Base-by-base conservation (phyloP, 768 basidiomycete species). In the Sistotremastrum niveocremeum region DNA sequence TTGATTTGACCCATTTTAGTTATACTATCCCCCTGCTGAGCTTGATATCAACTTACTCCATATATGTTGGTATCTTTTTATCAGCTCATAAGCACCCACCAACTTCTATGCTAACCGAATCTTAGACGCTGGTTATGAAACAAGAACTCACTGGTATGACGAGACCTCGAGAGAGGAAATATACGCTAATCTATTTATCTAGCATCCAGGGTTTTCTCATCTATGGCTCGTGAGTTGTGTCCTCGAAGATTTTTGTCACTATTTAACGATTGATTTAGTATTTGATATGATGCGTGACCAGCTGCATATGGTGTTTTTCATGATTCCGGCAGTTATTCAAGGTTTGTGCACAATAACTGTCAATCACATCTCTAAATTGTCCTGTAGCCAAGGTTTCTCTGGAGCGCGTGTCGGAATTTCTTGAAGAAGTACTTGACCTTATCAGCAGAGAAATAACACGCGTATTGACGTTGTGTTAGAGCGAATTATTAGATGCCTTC, bases 1-100 rank as follows among this genome's bases (percentile, higher is more conserved):
- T 6, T 32, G 34, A 29, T 11, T 28, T 39, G 28, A 31, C 48
- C 41, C 31, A 37, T 43, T 34, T 2, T 45, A 83, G 78, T 54
- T 74, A 68, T 49, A 47, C 74, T 35, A 70, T 84, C 39, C 83
- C 84, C 0, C 57, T 84, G 6, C 35, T 73, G 1, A 77, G 74
- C 32, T 85, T 84, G 82, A 54, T 79, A 37, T 68, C 72, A 10
- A 78, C 80, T 1, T 84, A 74, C 52, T 65, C 70, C 2, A 65
- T 74, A 5, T 84, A 78, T 49, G 68, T 79, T 60, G 45, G 74
- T 57, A 6, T 31, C 3, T 7, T 10, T 35, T 20, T 20, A 20
- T 20, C 20, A 20, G 20, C 20, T 20, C 20, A 20, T 20, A 38
- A 20, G n/a, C 4, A 36, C 11, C 39, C n/a, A 9, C 43, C 44